phyloP scores from a whole-genome alignment of 2,329 filamentous ascomycete species.

The Sporothrix luriei region DNA sequence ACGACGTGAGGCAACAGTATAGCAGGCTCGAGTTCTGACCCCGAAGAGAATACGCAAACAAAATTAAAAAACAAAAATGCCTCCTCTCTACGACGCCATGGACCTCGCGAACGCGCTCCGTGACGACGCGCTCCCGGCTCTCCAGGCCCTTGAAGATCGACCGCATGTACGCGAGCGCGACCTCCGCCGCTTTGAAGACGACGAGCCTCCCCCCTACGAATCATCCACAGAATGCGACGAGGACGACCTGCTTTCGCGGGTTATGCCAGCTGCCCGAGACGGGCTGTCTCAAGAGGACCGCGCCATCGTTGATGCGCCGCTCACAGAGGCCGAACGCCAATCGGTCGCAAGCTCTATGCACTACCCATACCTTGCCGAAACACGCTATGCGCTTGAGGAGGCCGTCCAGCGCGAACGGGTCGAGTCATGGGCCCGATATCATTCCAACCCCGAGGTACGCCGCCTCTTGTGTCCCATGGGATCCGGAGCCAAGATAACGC shows the following conservation, averaged over 20 bases:
- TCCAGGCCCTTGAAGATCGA: background rate
- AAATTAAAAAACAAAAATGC: no score
- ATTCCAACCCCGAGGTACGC: background rate
- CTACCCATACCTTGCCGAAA: background rate
- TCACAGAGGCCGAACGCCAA: background rate
- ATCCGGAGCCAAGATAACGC: background rate
- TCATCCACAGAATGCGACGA: background rate
- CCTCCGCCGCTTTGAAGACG: background rate
- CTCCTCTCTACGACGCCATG: background rate
- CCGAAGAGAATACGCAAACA: no score
- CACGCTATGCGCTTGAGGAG: background rate
- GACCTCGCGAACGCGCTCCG: background rate
- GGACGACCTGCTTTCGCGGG: background rate
- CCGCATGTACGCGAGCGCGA: background rate
- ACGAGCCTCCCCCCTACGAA: constrained; percentile 7
- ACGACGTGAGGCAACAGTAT: no score
- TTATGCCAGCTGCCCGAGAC: no score
- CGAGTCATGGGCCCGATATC: background rate
- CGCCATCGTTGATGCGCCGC: background rate
- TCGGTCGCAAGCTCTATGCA: background rate
- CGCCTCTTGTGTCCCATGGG: background rate
- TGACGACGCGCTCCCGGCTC: background rate
- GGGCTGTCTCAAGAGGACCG: background rate
- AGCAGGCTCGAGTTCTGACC: no score
- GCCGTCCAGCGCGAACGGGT: background rate